A percentile compares a stretch with the other conserved stretches of the same genome.
phyloP scores from a whole-genome alignment of 371 early-diverging fungal species.

The Synchytrium microbalum region DNA sequence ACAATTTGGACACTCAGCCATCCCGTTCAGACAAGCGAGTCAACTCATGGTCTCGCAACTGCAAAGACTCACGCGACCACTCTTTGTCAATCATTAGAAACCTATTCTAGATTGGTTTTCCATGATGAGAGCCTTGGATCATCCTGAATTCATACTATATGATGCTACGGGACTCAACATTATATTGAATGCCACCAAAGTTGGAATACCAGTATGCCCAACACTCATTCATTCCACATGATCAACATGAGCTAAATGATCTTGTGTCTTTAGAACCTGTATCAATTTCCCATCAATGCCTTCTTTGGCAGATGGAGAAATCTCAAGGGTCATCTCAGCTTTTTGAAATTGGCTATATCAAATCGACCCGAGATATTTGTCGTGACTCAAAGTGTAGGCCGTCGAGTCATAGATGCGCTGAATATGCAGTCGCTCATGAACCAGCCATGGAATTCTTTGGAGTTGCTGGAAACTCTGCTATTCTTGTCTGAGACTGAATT shows the following conservation, averaged over 20 bases:
- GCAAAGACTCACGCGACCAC: no score
- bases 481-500: slow-evolving; percentile 51
- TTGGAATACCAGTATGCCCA: slow-evolving; percentile 47
- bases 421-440: slow-evolving; percentile 36
- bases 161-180: slow-evolving; percentile 59
- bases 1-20: background rate
- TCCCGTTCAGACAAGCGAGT: no score
- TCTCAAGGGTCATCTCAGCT: slow-evolving; percentile 59
- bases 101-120: slow-evolving; percentile 55
- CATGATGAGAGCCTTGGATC: slow-evolving; percentile 59
- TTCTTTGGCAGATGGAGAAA: slow-evolving; percentile 74
- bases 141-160: slow-evolving; percentile 55
- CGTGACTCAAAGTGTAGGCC: slow-evolving; percentile 13
- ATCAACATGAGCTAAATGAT: background rate
- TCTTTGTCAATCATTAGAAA: slow-evolving; percentile 16
- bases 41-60: no score
- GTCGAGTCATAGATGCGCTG: slow-evolving; percentile 13
- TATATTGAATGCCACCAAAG: slow-evolving; percentile 55
- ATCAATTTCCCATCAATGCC: slow-evolving; percentile 57
- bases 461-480: slow-evolving; percentile 63
- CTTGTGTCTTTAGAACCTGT: slow-evolving; percentile 26
- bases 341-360: slow-evolving; percentile 55
- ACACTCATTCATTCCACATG: slow-evolving; percentile 5
- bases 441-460: slow-evolving; percentile 69
- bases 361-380: slow-evolving; percentile 45